Base-by-base conservation (phyloP, 352 stramenopile species). In the Pythium aristosporum region DNA sequence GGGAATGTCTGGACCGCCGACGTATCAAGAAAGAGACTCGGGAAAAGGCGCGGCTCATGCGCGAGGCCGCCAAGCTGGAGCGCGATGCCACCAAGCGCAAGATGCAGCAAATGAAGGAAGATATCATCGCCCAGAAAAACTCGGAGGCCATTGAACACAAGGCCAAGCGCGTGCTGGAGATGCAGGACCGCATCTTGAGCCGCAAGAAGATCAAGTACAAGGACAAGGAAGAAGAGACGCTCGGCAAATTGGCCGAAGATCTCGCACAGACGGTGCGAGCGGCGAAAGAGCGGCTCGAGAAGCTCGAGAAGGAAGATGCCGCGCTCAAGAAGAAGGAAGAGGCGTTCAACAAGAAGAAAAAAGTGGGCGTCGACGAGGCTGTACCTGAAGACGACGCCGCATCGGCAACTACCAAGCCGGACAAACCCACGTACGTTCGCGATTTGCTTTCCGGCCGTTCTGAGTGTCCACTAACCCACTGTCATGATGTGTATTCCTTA, bases 141-240 rank as follows among this genome's bases (percentile, higher is more conserved):
- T 84, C 79, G 6, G 80, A 94, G n/a, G 87, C 85, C 1, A 89
- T 96, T 49, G 87, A 94, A 58, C 68, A 78, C 63, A 94, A 93
- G 54, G 85, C 87, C 28, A 94, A 93, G 57, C 83, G 87, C 41
- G 79, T 94, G 43, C 71, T 96, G 8, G 87, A 96, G 61, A 94
- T 94, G 85, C 84, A 94, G 54, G 87, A 94, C 66, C 87, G 87
- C 20, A 93, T 96, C 47, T 67, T 93, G 9, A 94, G 85, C 49
- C 76, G 80, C 54, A 90, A 92, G 72, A 96, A 96, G 66, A 78
- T 96, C 75, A 92, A 92, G 71, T 96, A 94, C 69, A 93, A 94
- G 69, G 87, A 94, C 61, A 90, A 93, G 56, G 87, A 96, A 51
- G 87, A 96, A 44, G 87, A 96, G 49, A 96, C 86, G 44, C 73